These are phyloP conservation scores for Jaenimonas drosophilae DNA, from an alignment of 208 protist species.

Conservation along the genomic window DNA sequence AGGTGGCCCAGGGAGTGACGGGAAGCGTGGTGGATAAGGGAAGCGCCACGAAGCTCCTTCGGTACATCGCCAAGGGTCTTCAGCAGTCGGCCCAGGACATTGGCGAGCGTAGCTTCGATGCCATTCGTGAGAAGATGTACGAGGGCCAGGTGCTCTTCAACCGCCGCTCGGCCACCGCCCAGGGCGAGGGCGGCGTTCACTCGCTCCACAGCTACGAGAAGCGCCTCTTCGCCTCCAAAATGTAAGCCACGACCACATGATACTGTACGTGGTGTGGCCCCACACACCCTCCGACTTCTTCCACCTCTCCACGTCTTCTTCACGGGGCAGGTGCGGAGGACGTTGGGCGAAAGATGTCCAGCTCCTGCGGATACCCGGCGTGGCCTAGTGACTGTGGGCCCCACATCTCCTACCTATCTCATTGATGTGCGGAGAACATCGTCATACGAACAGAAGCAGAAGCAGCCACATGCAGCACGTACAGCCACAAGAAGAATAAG, in stretches of 20 bases:
- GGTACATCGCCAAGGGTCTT: constrained; percentile 87
- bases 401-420: no score
- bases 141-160: constrained; percentile 90
- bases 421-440: background rate
- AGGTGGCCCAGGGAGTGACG: constrained; percentile 91
- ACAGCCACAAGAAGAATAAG: no score
- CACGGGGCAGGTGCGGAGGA: no score
- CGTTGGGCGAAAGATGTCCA: no score
- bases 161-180: constrained; percentile 81
- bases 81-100: constrained; percentile 93
- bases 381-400: no score
- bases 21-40: constrained; percentile 91
- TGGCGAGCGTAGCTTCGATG: constrained; percentile 69
- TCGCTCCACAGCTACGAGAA: constrained; percentile 89
- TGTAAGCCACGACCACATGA: constrained; percentile 25
- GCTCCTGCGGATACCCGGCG: no score
- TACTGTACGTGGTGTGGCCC: no score
- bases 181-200: constrained; percentile 90
- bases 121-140: constrained; percentile 82
- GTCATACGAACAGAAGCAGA: background rate
- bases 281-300: no score
- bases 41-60: constrained; percentile 68
- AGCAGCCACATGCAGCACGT: background rate
- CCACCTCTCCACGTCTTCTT: no score
- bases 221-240: constrained; percentile 76